Base-by-base conservation (phyloP, 2,329 filamentous ascomycete species). In the Cercospora brassicicola region DNA sequence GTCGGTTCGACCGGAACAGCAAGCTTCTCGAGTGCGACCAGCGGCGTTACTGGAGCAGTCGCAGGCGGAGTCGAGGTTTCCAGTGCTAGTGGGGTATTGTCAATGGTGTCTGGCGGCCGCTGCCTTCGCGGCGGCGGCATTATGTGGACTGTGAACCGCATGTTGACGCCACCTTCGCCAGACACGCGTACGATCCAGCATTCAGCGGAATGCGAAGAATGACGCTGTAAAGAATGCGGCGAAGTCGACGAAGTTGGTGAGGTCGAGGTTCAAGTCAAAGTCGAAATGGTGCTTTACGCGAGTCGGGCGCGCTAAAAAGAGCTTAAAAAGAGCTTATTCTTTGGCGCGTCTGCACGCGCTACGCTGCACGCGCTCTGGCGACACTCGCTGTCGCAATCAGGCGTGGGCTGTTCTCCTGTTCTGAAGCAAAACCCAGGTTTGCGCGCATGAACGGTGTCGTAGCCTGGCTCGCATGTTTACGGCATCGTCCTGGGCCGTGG, bases 71-170 rank as follows among this genome's bases (percentile, higher is more conserved):
- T 31, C n/a, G 42, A 33, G 15, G 45, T 20, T 10, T 7, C 9
- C 13, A 23, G 20, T 20, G 26, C 59, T 23, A 18, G 30, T 23
- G 30, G 30, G 48, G 28, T 57, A 10, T n/a, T 1, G 48, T 51
- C 31, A 18, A 26, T 13, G 23, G 20, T 4, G 26, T 53, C 62
- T 23, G 62, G 62, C 30, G 62, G 62, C 28, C 62, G 51, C 48
- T 39, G 51, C 62, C 30, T 64, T n/a, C 36, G 15, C 36, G 42
- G 60, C 36, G 64, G 64, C 57, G 51, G 31, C 48, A 66, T 55
- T 10, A 66, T 39, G 23, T 62, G 64, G 8, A 66, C 64, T n/a
- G 64, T 56, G 64, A 66, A 62, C 48, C 56, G 56, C 62, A 64
- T 64, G 31, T 23, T 33, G 48, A 31, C 30, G 18, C 13, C 15